phyloP scores from a whole-genome alignment of 208 protist species.

The Acanthamoeba polyphaga region DNA sequence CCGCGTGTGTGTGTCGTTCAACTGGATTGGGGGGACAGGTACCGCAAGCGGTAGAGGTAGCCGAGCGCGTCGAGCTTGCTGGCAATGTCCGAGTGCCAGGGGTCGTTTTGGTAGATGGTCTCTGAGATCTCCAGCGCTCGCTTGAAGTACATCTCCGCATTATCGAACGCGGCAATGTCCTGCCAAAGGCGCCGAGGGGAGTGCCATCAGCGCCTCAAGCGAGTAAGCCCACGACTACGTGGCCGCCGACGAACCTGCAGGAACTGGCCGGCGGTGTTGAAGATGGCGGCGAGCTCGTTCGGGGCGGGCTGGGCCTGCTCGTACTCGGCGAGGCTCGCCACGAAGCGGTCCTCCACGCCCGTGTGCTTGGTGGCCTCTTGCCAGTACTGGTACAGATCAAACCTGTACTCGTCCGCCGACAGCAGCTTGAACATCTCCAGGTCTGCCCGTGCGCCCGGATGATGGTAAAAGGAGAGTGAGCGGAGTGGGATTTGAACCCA shows the following conservation, averaged over 20 bases:
- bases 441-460: background rate
- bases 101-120: background rate
- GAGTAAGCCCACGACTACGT: too few relatives aligned
- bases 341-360: background rate
- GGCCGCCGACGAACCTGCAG: background rate
- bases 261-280: background rate
- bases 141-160: background rate
- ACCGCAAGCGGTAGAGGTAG: slow-evolving; percentile 47
- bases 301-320: background rate
- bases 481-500: slow-evolving; percentile 73
- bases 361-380: slow-evolving; percentile 21
- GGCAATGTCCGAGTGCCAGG: background rate
- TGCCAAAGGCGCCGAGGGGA: background rate
- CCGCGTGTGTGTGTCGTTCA: too few relatives aligned
- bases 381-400: slow-evolving; percentile 59
- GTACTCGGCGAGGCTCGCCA: background rate
- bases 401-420: slow-evolving; percentile 15
- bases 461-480: too few relatives aligned
- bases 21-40: background rate
- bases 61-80: slow-evolving; percentile 54
- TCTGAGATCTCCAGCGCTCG: slow-evolving; percentile 13
- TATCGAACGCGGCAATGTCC: slow-evolving; percentile 42
- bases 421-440: slow-evolving; percentile 36
- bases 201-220: background rate
- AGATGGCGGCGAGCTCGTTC: background rate